Percentiles rank a stretch among this genome's conserved stretches.
phyloP scores from a whole-genome alignment of 768 basidiomycete genomes.

The Mycena olivaceomarginata region DNA sequence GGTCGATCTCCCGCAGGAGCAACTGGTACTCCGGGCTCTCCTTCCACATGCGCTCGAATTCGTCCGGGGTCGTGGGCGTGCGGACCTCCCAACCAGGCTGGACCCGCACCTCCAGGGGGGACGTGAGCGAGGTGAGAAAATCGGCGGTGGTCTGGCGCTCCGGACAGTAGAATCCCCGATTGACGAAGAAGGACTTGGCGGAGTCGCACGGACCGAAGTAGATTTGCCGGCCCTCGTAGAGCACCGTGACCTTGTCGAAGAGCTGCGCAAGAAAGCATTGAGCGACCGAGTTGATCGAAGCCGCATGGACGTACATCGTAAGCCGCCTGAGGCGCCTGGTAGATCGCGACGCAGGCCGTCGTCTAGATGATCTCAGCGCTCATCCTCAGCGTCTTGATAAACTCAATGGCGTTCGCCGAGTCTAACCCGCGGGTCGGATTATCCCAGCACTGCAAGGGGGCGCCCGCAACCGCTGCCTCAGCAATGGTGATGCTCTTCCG shows the following conservation, averaged over 20 bases:
- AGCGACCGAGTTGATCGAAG: neutral
- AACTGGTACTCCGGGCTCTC: constrained; percentile 55
- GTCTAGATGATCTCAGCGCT: constrained; percentile 61
- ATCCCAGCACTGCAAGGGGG: constrained; percentile 70
- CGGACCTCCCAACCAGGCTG: constrained; percentile 53
- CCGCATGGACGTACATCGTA: constrained; percentile 55
- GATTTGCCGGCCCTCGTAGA: constrained; percentile 68
- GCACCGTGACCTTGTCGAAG: constrained; percentile 67
- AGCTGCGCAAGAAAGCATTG: constrained; percentile 33
- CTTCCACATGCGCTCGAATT: constrained; percentile 62
- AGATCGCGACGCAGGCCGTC: constrained; percentile 65
- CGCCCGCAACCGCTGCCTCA: constrained; percentile 61
- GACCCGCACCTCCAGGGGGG: constrained; percentile 59
- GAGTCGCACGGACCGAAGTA: constrained; percentile 63
- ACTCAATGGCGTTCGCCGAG: constrained; percentile 63
- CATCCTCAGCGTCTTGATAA: constrained; percentile 62
- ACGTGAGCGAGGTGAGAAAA: constrained; percentile 64
- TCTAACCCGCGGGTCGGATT: constrained; percentile 56
- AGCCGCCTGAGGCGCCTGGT: constrained; percentile 58
- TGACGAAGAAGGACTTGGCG: constrained; percentile 65
- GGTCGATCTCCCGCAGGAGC: constrained; percentile 51
- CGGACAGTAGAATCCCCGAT: constrained; percentile 66
- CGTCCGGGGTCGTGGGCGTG: constrained; percentile 63
- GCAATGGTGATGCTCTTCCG: constrained; percentile 77
- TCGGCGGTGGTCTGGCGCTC: constrained; percentile 68